These are phyloP conservation scores for Phascolomyces articulosus DNA, from an alignment of 371 early-diverging fungal species.

Conservation along the genomic window DNA sequence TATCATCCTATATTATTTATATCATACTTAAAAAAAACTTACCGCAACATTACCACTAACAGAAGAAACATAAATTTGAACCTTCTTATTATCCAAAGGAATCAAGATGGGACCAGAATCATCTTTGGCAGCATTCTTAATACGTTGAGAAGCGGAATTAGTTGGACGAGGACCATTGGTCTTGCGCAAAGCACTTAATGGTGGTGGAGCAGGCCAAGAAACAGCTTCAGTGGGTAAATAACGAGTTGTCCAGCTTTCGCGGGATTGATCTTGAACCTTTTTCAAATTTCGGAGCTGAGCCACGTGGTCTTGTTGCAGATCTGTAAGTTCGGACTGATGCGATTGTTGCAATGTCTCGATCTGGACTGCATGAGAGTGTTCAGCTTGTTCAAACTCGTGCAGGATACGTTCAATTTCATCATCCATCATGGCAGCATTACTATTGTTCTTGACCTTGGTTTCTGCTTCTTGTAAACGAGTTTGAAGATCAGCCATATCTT, in stretches of 20 bases:
- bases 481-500: conserved; percentile 36
- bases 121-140: conserved; percentile 11
- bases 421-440: conserved; percentile 57
- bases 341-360: conserved; percentile 43
- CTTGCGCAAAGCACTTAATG: conserved; percentile 19
- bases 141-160: conserved; percentile 5
- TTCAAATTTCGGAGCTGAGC: conserved; percentile 35
- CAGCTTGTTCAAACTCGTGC: conserved; percentile 67
- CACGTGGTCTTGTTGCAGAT: conserved; percentile 39
- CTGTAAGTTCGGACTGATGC: conserved; percentile 37
- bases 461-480: conserved; percentile 35
- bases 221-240: conserved; percentile 45
- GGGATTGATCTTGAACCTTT: conserved; percentile 24
- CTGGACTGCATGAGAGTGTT: conserved; percentile 40
- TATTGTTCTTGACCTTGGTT: conserved; percentile 21
- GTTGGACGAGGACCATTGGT: conserved; percentile 22
- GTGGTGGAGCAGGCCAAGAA: conserved; percentile 44
- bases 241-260: conserved; percentile 31
- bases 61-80: conserved; percentile 47
- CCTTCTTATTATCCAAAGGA: conserved; percentile 43
- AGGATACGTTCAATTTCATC: conserved; percentile 80
- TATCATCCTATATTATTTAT: no score
- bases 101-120: conserved; percentile 31
- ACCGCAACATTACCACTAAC: conserved; percentile 47
- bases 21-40: conserved; percentile 15